Percentiles rank a stretch among this genome's conserved stretches.
Conservation (phyloP, 2,329 filamentous ascomycete species). For the Sporothrix brasiliensis region DNA sequence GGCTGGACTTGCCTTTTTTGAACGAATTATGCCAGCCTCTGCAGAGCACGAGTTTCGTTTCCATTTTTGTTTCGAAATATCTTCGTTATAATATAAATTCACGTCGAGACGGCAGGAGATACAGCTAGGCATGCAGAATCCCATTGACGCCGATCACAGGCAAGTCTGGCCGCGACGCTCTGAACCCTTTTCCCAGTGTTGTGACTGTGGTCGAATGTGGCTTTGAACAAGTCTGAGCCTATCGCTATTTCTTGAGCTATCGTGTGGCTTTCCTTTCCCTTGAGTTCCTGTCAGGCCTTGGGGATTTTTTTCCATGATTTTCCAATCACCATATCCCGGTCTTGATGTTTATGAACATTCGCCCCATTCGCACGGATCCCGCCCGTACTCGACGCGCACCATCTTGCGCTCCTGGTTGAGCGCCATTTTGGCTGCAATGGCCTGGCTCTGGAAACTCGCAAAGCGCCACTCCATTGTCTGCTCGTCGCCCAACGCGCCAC, state of each 20-base stretch:
- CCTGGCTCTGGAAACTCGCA: conserved; percentile 36
- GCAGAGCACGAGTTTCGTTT: not conserved
- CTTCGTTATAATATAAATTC: not conserved
- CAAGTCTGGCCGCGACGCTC: not conserved
- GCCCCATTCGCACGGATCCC: conserved; percentile 34
- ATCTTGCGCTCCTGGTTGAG: conserved; percentile 34
- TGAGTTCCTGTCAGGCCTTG: not conserved
- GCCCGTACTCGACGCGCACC: conserved; percentile 33
- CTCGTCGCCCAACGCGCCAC: not conserved
- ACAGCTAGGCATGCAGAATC: not conserved
- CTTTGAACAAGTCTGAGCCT: not conserved
- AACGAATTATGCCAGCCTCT: too few relatives aligned
- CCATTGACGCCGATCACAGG: not conserved
- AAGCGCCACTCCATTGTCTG: conserved; percentile 35
- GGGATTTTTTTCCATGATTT: not conserved
- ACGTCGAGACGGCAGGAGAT: not conserved
- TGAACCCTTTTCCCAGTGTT: not conserved
- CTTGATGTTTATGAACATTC: not conserved
- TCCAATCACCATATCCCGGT: not conserved
- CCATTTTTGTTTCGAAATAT: not conserved
- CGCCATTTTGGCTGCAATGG: conserved; percentile 37
- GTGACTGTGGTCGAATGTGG: not conserved
- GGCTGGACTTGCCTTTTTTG: not conserved
- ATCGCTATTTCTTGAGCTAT: not conserved
- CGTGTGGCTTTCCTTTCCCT: not conserved